Percentiles rank a stretch among this genome's conserved stretches.
phyloP scores from a whole-genome alignment of 2,329 filamentous ascomycete species.

The Zymoseptoria pseudotritici region DNA sequence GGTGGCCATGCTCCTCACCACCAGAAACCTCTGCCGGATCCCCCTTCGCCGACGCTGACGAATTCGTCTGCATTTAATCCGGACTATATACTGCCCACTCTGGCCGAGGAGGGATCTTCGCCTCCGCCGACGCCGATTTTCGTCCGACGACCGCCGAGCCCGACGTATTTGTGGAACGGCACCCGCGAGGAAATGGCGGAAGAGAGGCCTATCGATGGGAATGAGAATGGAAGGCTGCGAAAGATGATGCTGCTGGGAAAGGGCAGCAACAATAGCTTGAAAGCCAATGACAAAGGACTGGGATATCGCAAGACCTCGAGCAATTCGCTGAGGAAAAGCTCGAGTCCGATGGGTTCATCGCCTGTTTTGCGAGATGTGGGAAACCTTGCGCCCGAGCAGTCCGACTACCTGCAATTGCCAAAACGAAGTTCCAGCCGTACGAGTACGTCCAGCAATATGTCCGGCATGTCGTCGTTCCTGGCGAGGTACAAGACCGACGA shows the following conservation, averaged over 20 bases:
- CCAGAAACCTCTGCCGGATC: conserved; percentile 19
- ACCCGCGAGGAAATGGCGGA: not conserved
- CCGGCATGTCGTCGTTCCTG: conserved; percentile 31
- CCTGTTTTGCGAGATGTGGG: conserved; percentile 26
- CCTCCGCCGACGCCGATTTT: conserved; percentile 18
- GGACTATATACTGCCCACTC: conserved; percentile 77
- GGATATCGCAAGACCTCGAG: not conserved
- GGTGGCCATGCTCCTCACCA: not conserved
- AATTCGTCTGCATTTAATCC: conserved; percentile 49
- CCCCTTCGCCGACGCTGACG: conserved; percentile 73
- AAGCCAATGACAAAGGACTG: not conserved
- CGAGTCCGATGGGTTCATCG: conserved; percentile 11
- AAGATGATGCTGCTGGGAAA: not conserved
- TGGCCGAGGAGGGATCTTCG: conserved; percentile 26
- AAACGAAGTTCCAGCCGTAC: conserved; percentile 25
- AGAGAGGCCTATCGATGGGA: not conserved
- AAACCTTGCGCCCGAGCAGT: conserved; percentile 20
- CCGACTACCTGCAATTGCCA: conserved; percentile 11
- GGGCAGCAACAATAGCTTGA: not conserved
- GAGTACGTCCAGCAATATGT: conserved; percentile 37
- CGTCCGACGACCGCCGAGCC: conserved; percentile 22
- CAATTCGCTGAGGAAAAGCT: not conserved
- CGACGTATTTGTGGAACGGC: conserved; percentile 21
- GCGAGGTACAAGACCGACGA: conserved; percentile 20
- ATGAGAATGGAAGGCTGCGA: not conserved